Base-by-base conservation (phyloP, 1,284 basidiomycete species). In the Pisolithus thermaeus region DNA sequence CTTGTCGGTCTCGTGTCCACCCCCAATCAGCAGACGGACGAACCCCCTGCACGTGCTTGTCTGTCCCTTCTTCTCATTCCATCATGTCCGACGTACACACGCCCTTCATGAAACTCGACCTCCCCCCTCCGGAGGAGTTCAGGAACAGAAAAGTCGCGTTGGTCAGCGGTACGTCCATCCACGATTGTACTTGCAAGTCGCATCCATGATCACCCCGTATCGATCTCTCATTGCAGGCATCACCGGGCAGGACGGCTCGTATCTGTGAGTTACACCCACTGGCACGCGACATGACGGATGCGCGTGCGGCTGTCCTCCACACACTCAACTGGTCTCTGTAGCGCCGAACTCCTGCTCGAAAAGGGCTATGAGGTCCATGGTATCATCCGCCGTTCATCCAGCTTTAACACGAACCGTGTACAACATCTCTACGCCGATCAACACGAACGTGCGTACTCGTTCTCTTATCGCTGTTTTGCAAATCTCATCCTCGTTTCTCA, bases 311-410 rank as follows among this genome's bases (percentile, higher is more conserved):
- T 7, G 23, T 28, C 40, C 4, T 42, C 20, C 7, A 16, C 38
- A 22, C 47, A 16, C 18, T 35, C 7, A 46, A 27, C 8, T 38
- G 11, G 32, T 51, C 42, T 18, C 7, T 37, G 18, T 9, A 91
- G 88, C 50, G 90, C 90, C 23, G 90, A 93, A 69, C 73, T 94
- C 18, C 74, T 95, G 51, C 75, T 95, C 51, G 76, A 77, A 55
- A 94, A 95, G 69, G 92, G 92, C 37, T 95, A 95, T 69, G 79
- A 92, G 59, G 92, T 95, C 1, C 92, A 95, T 66, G 92, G 89
- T 36, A 93, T 94, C 73, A 93, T 96, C 61, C 87, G 92, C 62
- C 87, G 92, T 55, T 94, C 92, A 28, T 95, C 92, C 20, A 91
- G 87, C 63, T 96, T 96, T 81, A 96, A 96, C 72, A 96, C 92